These are phyloP conservation scores for Castanea mollissima DNA, from an alignment of 306 rosid genomes.

Conservation along the genomic window DNA sequence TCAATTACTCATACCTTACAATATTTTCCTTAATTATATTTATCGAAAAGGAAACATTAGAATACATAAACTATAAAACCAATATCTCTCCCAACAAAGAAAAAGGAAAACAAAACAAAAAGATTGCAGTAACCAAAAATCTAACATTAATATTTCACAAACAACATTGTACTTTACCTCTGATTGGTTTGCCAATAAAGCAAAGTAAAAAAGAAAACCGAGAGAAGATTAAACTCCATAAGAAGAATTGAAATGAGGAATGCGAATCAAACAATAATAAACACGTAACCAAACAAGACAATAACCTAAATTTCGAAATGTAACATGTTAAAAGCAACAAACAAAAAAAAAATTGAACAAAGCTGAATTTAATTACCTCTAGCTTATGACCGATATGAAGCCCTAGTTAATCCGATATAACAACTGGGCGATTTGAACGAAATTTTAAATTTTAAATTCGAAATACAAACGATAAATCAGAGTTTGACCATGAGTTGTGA, in stretches of 20 bases:
- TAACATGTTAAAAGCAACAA: background rate
- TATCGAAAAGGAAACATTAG: no score
- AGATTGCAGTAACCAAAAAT: background rate
- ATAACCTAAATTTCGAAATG: background rate
- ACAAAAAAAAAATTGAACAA: background rate
- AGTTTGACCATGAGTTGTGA: background rate
- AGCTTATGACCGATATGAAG: conserved; percentile 1
- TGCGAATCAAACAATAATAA: background rate
- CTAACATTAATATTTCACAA: background rate
- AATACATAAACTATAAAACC: background rate
- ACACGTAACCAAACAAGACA: background rate
- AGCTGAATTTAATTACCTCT: conserved; percentile 2
- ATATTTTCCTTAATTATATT: no score
- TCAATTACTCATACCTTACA: no score
- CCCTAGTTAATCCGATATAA: background rate
- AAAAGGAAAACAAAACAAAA: background rate
- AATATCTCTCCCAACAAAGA: background rate
- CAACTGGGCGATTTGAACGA: background rate
- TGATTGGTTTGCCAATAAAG: no score
- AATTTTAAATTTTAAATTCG: background rate
- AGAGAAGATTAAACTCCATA: background rate
- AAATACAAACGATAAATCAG: background rate
- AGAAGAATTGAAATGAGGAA: no score
- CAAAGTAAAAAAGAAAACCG: background rate
- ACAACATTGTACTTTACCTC: background rate